These are phyloP conservation scores for Ustilago curta DNA, from an alignment of 1,284 basidiomycete genomes.

Conservation along the genomic window DNA sequence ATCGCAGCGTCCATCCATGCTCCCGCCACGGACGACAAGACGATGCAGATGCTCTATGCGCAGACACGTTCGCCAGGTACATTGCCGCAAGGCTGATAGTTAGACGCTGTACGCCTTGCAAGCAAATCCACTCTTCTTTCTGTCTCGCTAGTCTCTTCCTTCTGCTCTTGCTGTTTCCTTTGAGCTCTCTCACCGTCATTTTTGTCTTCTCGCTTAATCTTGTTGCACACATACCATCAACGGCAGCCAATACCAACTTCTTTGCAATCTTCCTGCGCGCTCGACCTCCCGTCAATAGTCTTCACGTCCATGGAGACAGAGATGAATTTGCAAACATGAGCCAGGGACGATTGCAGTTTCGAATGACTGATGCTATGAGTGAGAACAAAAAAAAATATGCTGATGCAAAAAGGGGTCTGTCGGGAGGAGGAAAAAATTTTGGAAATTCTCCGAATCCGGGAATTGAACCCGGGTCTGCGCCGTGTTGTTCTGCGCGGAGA, in stretches of 20 bases:
- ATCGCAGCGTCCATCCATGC: slow-evolving; percentile 52
- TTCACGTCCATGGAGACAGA: not conserved
- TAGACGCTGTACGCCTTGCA: too few relatives aligned
- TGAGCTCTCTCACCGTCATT: not conserved
- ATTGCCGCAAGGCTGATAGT: slow-evolving; percentile 28
- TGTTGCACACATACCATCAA: slow-evolving; percentile 21
- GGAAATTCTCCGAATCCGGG: slow-evolving; percentile 50
- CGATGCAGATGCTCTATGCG: slow-evolving; percentile 39
- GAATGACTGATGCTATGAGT: not conserved
- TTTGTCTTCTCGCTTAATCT: slow-evolving; percentile 24
- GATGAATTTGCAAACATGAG: not conserved
- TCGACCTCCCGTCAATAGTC: not conserved
- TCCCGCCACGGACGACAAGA: slow-evolving; percentile 31
- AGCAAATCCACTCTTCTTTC: too few relatives aligned
- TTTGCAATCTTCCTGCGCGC: not conserved
- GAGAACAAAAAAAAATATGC: not conserved
- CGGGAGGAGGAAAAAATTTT: slow-evolving; percentile 14
- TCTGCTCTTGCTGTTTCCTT: slow-evolving; percentile 1
- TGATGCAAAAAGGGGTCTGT: too few relatives aligned
- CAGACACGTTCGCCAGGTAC: slow-evolving; percentile 31
- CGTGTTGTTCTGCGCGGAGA: slow-evolving; percentile 41
- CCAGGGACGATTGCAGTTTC: not conserved
- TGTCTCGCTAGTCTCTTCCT: not conserved
- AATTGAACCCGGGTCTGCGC: slow-evolving; percentile 62
- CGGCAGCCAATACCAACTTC: slow-evolving; percentile 36